Conservation (phyloP, 2,329 filamentous ascomycete genomes). For the Periglandula ipomoeae region DNA sequence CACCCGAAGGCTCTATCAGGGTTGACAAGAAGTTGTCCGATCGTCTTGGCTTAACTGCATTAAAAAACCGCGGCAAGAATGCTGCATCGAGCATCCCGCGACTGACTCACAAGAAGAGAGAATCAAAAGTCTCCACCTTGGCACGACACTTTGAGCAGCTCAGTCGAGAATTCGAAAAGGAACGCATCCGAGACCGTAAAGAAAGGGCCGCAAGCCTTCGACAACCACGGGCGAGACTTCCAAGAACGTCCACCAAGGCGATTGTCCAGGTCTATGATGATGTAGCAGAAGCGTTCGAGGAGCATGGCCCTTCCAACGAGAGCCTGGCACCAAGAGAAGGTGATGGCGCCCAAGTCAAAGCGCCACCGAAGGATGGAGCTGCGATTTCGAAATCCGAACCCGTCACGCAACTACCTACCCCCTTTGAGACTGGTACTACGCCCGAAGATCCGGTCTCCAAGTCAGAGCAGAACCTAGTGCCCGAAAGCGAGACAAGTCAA, state of each 20-base stretch:
- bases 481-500: slow-evolving; percentile 28
- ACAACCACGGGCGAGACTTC: slow-evolving; percentile 68
- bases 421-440: slow-evolving; percentile 14
- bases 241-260: slow-evolving; percentile 85
- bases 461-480: slow-evolving; percentile 20
- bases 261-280: slow-evolving; percentile 95
- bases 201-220: slow-evolving; percentile 68
- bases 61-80: slow-evolving; percentile 51
- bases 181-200: slow-evolving; percentile 76
- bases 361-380: slow-evolving; percentile 11
- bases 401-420: slow-evolving; percentile 11
- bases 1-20: slow-evolving; percentile 32
- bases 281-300: slow-evolving; percentile 84
- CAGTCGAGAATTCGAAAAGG: slow-evolving; percentile 92
- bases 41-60: slow-evolving; percentile 53
- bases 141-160: slow-evolving; percentile 95
- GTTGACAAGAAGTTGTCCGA: slow-evolving; percentile 71
- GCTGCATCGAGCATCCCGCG: slow-evolving; percentile 77
- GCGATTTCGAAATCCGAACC: slow-evolving; percentile 15
- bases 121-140: slow-evolving; percentile 78
- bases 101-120: slow-evolving; percentile 66
- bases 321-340: slow-evolving; percentile 15
- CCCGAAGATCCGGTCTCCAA: slow-evolving; percentile 16
- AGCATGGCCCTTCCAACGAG: slow-evolving; percentile 55
- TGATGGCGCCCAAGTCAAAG: slow-evolving; percentile 12